Conservation (phyloP, 495 filamentous ascomycete genomes). For the Hypoxylon fuscum region DNA sequence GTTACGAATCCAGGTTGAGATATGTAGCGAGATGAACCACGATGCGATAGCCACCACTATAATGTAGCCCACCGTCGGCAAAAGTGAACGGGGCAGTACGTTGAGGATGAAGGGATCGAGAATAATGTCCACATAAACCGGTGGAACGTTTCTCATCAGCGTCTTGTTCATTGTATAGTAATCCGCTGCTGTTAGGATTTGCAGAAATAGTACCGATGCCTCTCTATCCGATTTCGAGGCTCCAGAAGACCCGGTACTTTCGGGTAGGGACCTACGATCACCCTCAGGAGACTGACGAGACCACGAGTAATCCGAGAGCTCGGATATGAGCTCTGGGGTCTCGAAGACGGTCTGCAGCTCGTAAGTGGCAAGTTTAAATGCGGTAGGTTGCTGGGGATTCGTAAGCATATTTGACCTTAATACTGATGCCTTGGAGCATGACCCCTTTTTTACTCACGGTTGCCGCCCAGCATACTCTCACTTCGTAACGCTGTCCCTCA, state of each 20-base stretch:
- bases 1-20: constrained; percentile 47
- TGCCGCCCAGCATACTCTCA: constrained; percentile 92
- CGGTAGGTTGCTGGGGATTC: constrained; percentile 81
- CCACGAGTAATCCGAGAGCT: constrained; percentile 70
- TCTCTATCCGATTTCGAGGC: constrained; percentile 27
- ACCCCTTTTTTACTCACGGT: constrained; percentile 67
- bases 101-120: constrained; percentile 86
- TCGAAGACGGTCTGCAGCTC: constrained; percentile 66
- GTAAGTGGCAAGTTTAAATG: constrained; percentile 74
- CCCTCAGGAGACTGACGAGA: constrained; percentile 49
- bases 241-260: neutral
- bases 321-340: constrained; percentile 67
- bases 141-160: constrained; percentile 79
- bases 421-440: neutral
- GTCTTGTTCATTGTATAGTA: constrained; percentile 78
- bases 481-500: constrained; percentile 83
- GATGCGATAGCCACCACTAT: constrained; percentile 62
- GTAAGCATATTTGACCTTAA: constrained; percentile 15
- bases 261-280: constrained; percentile 14
- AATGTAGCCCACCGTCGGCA: constrained; percentile 71
- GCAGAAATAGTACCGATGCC: constrained; percentile 78
- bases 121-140: constrained; percentile 84
- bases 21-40: constrained; percentile 53
- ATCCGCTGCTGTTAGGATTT: constrained; percentile 78
- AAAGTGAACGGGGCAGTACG: constrained; percentile 72